phyloP scores from a whole-genome alignment of 768 basidiomycete genomes.

The Boletus sp. region DNA sequence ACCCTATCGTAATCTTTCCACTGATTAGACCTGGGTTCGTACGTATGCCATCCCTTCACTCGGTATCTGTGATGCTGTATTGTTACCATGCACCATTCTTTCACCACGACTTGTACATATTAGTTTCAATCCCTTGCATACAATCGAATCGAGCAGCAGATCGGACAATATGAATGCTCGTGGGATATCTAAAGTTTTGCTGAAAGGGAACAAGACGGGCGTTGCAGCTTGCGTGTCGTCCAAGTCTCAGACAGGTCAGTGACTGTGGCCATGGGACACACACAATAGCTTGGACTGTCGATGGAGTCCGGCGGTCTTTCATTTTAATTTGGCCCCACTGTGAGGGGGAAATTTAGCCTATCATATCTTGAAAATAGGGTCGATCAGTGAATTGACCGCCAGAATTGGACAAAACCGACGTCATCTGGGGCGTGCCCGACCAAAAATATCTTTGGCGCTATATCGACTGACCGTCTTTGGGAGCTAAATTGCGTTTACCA shows the following conservation, averaged over 20 bases:
- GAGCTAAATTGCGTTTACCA: no score
- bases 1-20: not conserved
- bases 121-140: not conserved
- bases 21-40: conserved; percentile 1
- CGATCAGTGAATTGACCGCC: not conserved
- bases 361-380: not conserved
- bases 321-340: not conserved
- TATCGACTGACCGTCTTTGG: no score
- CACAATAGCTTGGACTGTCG: not conserved
- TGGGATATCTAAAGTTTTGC: not conserved
- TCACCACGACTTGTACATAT: not conserved
- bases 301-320: not conserved
- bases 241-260: not conserved
- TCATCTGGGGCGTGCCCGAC: not conserved
- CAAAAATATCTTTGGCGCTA: not conserved
- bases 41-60: not conserved
- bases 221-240: not conserved
- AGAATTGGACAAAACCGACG: not conserved
- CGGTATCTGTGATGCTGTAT: not conserved
- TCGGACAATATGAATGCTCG: not conserved
- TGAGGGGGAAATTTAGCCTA: not conserved
- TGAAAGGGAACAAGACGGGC: not conserved
- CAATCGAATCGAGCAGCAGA: not conserved
- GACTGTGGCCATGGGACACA: no score
- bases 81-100: not conserved